Evolutionary conservation across 75 land plant genomes (phyloP), one percentile per base, ranked within the genome.

Genomic region (Selaginella moellendorffii): DNA sequence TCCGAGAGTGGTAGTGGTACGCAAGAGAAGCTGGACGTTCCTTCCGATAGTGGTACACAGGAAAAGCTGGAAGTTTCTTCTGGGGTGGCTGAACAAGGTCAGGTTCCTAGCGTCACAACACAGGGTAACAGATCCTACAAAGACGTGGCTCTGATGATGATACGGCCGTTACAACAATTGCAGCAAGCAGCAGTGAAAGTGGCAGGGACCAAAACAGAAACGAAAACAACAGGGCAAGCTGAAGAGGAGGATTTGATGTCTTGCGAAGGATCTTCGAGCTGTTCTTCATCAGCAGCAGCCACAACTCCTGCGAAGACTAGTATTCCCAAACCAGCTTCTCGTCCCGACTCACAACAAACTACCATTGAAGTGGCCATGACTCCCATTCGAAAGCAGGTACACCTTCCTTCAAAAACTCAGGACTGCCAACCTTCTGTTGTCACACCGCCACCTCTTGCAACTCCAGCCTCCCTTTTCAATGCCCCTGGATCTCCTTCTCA

Each of bases 351-450:
- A 56, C 17, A 25, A 19, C 59, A 21, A 56, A 5, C n/a, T n/a
- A n/a, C n/a, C n/a, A n/a, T n/a, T n/a, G n/a, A n/a, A 8, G 59
- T 56, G 2, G 59, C 59, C n/a, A 19, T 56, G 59, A 56, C 59
- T 8, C 59, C 59, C 8, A 56, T 56, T 21, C 59, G 59, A 56
- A 56, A 25, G 24, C 21, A 19, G 19, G 24, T 56, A 21, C 59
- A 56, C 59, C 59, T 19, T 56, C 24, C 21, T 56, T 24, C 59
- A 21, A 25, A 19, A 2, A 5, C 59, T 56, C 59, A 19, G 59
- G 19, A 56, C 19, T 2, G 19, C 59, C 5, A 8, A 2, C 5
- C 19, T 56, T 5, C 21, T 21, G 59, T 19, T 56, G 9, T 8
- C 19, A 56, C 17, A 25, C 17, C 8, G 9, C 8, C 23, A 56